These are phyloP conservation scores for Saururus chinensis DNA, from an alignment of 164 flowering plant species.

Conservation along the genomic window DNA sequence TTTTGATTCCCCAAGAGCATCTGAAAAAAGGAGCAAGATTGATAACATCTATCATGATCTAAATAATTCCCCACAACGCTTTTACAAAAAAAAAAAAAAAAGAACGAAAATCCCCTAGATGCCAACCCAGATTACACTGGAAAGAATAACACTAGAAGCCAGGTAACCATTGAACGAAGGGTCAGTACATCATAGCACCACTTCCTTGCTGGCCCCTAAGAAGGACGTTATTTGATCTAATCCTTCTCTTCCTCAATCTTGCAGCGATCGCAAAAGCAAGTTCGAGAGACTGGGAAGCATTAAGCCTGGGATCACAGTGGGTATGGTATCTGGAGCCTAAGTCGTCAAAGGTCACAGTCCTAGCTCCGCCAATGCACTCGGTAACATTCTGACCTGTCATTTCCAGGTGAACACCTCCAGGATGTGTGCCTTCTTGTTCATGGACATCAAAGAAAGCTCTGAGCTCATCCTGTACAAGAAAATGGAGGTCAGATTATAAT, in stretches of 20 bases:
- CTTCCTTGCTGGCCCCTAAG: neutral
- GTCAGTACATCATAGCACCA: neutral
- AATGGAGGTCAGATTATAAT: neutral
- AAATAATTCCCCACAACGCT: too few species aligned
- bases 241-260: neutral
- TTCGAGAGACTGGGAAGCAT: slow-evolving; percentile 84
- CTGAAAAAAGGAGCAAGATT: too few species aligned
- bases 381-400: slow-evolving; percentile 64
- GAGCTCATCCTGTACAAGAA: neutral
- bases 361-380: slow-evolving; percentile 50
- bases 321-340: slow-evolving; percentile 82
- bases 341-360: slow-evolving; percentile 75
- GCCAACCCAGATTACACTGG: too few species aligned
- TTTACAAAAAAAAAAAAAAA: too few species aligned
- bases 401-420: slow-evolving; percentile 52
- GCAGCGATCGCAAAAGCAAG: slow-evolving; percentile 37
- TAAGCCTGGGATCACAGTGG: slow-evolving; percentile 82
- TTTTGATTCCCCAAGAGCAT: too few species aligned
- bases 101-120: too few species aligned
- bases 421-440: slow-evolving; percentile 57
- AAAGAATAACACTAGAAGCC: too few species aligned
- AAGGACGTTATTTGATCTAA: neutral
- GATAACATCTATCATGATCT: too few species aligned
- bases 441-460: slow-evolving; percentile 59
- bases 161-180: too few species aligned